Evolutionary conservation across 2,329 filamentous ascomycete species (phyloP).

Genomic region (Camillea tinctor): DNA sequence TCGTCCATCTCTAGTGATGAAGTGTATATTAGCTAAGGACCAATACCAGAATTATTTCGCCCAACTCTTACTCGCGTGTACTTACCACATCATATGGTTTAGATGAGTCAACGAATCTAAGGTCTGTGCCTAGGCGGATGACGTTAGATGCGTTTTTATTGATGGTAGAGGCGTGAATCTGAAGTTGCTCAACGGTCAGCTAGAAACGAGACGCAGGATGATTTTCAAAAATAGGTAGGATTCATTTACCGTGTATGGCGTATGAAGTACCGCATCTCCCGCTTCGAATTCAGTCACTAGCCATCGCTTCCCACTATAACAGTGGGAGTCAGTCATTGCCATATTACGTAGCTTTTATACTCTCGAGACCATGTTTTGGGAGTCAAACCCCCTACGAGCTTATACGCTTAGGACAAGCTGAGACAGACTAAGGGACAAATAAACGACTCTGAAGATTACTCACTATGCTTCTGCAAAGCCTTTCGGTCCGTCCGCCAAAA

Average conservation of each 20-base stretch:
- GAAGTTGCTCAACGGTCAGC: conserved; percentile 4
- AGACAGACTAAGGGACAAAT: no score
- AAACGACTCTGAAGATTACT: no score
- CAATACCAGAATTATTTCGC: no score
- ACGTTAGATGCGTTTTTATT: conserved; percentile 51
- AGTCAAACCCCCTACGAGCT: no score
- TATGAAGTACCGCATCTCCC: conserved; percentile 41
- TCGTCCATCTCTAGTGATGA: conserved; percentile 40
- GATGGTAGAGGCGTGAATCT: conserved; percentile 58
- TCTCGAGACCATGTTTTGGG: no score
- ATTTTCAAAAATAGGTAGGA: neutral
- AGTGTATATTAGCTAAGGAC: neutral
- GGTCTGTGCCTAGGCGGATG: conserved; percentile 55
- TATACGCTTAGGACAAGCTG: no score
- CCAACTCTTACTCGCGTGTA: neutral
- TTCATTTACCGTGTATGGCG: conserved; percentile 33
- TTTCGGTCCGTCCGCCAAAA: conserved; percentile 50
- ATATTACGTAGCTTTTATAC: no score
- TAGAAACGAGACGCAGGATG: neutral
- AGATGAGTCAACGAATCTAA: conserved; percentile 53
- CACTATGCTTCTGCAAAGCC: conserved; percentile 32
- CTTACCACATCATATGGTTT: conserved; percentile 49
- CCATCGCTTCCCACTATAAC: conserved; percentile 34
- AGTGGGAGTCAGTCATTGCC: no score
- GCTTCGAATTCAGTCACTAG: conserved; percentile 39